phyloP scores from a whole-genome alignment of 352 stramenopile genomes.

The Phytophthora crassamura region DNA sequence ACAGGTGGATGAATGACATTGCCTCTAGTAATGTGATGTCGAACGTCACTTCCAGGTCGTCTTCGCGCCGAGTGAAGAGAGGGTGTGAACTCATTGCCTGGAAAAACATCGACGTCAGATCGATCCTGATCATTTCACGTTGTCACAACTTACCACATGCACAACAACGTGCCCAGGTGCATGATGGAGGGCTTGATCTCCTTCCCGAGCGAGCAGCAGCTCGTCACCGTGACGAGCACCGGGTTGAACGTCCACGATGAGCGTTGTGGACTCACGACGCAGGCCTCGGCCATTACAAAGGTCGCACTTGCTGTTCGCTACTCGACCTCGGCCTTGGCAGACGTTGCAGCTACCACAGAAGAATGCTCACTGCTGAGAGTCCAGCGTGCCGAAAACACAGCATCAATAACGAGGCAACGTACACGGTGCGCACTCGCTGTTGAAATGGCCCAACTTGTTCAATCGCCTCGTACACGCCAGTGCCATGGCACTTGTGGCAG shows the following conservation, averaged over 20 bases:
- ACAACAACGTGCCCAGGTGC: constrained; percentile 6
- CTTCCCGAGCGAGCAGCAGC: constrained; percentile 20
- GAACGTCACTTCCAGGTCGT: constrained; percentile 83
- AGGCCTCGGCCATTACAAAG: constrained; percentile 42
- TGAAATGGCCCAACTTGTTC: constrained; percentile 49
- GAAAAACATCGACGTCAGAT: not conserved
- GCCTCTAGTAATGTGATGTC: constrained; percentile 93
- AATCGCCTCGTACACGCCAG: constrained; percentile 36
- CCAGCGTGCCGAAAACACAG: too few species aligned
- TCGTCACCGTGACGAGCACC: constrained; percentile 50
- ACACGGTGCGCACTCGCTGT: constrained; percentile 49
- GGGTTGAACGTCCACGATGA: constrained; percentile 35
- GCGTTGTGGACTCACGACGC: constrained; percentile 26
- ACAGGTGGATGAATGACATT: not conserved
- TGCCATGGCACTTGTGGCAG: constrained; percentile 50
- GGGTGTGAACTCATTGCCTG: constrained; percentile 14
- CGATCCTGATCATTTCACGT: not conserved
- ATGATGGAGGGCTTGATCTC: constrained; percentile 1
- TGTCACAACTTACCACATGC: constrained; percentile 10
- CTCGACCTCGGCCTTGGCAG: constrained; percentile 43
- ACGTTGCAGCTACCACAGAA: constrained; percentile 37
- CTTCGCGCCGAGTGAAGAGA: constrained; percentile 86
- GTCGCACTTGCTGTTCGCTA: constrained; percentile 46
- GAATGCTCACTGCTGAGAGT: too few species aligned
- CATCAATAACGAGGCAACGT: constrained; percentile 8